A percentile compares a stretch with the other conserved stretches of the same genome.
phyloP scores from a whole-genome alignment of 768 basidiomycete species.

The Rickenella mellea region DNA sequence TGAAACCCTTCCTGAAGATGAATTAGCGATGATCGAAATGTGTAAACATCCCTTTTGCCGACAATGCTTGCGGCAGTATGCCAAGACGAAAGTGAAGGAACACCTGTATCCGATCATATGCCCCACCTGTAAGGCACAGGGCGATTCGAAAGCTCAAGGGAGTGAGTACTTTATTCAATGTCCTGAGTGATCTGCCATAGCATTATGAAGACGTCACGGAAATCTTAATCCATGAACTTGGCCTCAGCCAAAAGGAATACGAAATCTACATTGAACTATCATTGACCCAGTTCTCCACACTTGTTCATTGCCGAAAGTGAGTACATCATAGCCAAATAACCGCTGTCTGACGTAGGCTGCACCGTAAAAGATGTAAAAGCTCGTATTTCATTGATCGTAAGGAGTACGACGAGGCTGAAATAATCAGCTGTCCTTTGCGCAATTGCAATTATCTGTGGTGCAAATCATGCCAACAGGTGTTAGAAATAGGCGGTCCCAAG shows the following conservation, averaged over 20 bases:
- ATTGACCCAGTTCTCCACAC: conserved; percentile 30
- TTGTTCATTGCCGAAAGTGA: conserved; percentile 43
- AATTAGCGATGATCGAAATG: conserved; percentile 27
- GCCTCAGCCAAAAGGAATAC: conserved; percentile 33
- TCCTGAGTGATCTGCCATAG: not conserved
- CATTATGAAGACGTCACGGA: conserved; percentile 26
- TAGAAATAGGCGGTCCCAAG: too few species aligned
- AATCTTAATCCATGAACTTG: conserved; percentile 31
- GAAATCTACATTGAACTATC: conserved; percentile 37
- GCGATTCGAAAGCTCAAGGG: conserved; percentile 16
- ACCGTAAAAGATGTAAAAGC: conserved; percentile 32
- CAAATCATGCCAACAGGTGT: too few species aligned
- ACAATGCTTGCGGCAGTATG: conserved; percentile 35
- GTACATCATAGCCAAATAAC: conserved; percentile 5
- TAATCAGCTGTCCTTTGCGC: conserved; percentile 39
- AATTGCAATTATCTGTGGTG: conserved; percentile 50
- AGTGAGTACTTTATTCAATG: conserved; percentile 16
- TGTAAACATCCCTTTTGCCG: conserved; percentile 50
- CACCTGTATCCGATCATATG: conserved; percentile 52
- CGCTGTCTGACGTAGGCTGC: not conserved
- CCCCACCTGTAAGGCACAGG: conserved; percentile 38
- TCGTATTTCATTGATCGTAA: conserved; percentile 40
- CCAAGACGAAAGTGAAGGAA: conserved; percentile 37
- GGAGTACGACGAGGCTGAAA: conserved; percentile 29
- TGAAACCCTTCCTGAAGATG: conserved; percentile 35